These are phyloP conservation scores for Zychaea mexicana DNA, from an alignment of 371 early-diverging fungal species.

Conservation along the genomic window DNA sequence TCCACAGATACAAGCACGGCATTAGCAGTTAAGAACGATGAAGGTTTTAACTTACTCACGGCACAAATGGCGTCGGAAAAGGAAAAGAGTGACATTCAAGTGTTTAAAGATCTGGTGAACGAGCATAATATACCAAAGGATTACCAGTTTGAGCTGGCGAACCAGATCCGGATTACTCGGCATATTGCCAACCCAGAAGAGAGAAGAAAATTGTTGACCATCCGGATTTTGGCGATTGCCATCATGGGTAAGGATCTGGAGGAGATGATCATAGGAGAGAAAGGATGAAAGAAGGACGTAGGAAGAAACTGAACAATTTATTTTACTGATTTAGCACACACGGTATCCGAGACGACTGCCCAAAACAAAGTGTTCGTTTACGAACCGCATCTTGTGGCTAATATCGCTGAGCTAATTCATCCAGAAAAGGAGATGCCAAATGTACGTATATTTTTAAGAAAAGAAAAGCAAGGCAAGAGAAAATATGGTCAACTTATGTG, in stretches of 20 bases:
- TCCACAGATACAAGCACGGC: no score
- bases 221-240: slow-evolving; percentile 81
- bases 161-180: slow-evolving; percentile 77
- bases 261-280: no score
- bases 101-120: slow-evolving; percentile 47
- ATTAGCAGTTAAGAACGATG: no score
- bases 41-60: slow-evolving; percentile 31
- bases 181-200: slow-evolving; percentile 47
- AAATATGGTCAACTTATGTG: not conserved
- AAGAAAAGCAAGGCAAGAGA: not conserved
- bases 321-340: no score
- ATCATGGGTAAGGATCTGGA: slow-evolving; percentile 53
- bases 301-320: no score
- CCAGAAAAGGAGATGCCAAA: slow-evolving; percentile 66
- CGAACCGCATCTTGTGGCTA: slow-evolving; percentile 82
- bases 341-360: slow-evolving; percentile 69
- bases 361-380: slow-evolving; percentile 78
- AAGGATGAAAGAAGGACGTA: not conserved
- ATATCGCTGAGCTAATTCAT: slow-evolving; percentile 77
- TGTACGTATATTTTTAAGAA: slow-evolving; percentile 26
- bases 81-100: slow-evolving; percentile 37
- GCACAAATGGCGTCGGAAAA: slow-evolving; percentile 18
- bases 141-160: slow-evolving; percentile 78
- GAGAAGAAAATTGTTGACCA: slow-evolving; percentile 63
- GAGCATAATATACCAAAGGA: slow-evolving; percentile 75